Percentiles rank a stretch among this genome's conserved stretches.
Evolutionary conservation across 352 stramenopile species (phyloP).

Genomic region (Labyrinthula sp.): DNA sequence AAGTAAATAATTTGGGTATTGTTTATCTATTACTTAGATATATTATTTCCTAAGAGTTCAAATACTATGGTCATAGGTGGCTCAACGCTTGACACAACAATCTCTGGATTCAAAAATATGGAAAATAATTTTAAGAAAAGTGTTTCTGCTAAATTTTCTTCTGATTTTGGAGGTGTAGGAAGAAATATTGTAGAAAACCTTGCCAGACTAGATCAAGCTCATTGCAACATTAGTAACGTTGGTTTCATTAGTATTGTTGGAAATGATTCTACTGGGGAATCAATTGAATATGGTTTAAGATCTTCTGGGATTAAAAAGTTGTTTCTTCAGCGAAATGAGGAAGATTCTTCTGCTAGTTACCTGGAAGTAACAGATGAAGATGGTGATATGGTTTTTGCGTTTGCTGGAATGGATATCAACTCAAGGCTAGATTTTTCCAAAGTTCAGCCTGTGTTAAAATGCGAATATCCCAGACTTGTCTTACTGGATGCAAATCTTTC

Average conservation of each 20-base stretch:
- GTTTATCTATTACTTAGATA: not conserved
- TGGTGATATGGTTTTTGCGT: slow-evolving; percentile 47
- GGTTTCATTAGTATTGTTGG: slow-evolving; percentile 53
- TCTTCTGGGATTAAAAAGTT: slow-evolving; percentile 43
- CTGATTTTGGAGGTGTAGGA: slow-evolving; percentile 63
- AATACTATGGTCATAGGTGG: slow-evolving; percentile 56
- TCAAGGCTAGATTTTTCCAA: too few species aligned
- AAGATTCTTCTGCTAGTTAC: slow-evolving; percentile 53
- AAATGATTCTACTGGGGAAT: slow-evolving; percentile 45
- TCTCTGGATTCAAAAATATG: slow-evolving; percentile 35
- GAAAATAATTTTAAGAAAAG: slow-evolving; percentile 41
- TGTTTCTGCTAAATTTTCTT: slow-evolving; percentile 55
- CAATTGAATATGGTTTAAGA: slow-evolving; percentile 48
- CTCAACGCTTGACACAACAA: slow-evolving; percentile 59
- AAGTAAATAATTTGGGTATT: not conserved
- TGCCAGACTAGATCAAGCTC: slow-evolving; percentile 39
- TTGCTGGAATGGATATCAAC: slow-evolving; percentile 25
- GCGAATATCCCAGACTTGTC: too few species aligned
- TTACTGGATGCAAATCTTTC: too few species aligned
- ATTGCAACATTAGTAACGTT: not conserved
- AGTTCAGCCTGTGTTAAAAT: too few species aligned
- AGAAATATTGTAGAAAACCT: slow-evolving; percentile 67
- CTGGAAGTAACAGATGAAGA: slow-evolving; percentile 47
- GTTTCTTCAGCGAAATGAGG: slow-evolving; percentile 38
- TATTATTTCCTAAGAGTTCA: slow-evolving; percentile 8